Base-by-base conservation (phyloP, 2,329 filamentous ascomycete genomes). In the Davidsoniella eucalypti region DNA sequence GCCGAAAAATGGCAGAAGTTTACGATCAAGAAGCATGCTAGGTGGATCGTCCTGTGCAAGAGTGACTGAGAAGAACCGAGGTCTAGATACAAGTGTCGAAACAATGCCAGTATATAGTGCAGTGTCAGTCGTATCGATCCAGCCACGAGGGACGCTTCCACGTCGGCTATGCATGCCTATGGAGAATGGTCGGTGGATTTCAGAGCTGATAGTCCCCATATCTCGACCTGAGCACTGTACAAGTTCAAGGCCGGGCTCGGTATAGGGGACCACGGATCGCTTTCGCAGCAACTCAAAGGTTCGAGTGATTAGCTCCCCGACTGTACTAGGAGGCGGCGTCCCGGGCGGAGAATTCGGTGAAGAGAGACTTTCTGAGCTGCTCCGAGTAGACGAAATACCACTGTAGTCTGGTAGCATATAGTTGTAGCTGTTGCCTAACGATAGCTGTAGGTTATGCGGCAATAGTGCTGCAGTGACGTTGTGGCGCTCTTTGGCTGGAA, bases 201-300 rank as follows among this genome's bases (percentile, higher is more conserved):
- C 50, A 10, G 50, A 47, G 36, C 48, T 47, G 21, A 33, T 29
- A 21, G 46, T 48, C 29, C 41, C 45, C 12, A 21, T 61, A 55
- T 75, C 70, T 33, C 69, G 67, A 5, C 84, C 87, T 0, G 86
- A 88, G 63, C 87, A 94, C 58, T 88, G 86, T 1, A 93, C 76
- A 12, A 95, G 72, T 47, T 78, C 77, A 14, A 95, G 72, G 4
- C 67, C 70, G 0, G 72, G 69, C 54, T 84, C 80, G 37, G 92
- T 77, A 18, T 73, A 75, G 0, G 90, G 87, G 1, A 76, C 67
- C 45, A 96, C 84, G 56, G 80, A 75, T 57, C 84, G 77, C 58
- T 80, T 81, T 57, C 79, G 81, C n/a, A 98, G 72, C n/a, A 83
- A 77, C 23, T 75, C 74, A 61, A 96, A 95, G 0, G 90, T 94